Conservation (phyloP, 345 rosid species). For the Lumnitzera racemosa region DNA sequence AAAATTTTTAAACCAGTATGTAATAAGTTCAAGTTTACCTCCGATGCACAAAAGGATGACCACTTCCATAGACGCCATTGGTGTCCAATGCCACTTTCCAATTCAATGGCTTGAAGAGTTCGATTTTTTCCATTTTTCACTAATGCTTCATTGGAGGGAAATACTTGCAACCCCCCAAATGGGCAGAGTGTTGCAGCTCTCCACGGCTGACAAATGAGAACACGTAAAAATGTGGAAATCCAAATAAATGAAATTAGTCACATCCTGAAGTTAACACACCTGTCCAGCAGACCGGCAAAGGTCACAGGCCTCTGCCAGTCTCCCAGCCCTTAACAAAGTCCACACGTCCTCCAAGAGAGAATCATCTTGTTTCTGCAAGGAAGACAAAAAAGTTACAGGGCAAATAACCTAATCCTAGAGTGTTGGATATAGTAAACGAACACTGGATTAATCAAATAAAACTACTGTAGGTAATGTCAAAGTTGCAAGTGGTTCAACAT, state of each 20-base stretch:
- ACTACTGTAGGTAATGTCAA: too few relatives aligned
- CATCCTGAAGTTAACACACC: constrained; percentile 32
- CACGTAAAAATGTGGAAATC: constrained; percentile 6
- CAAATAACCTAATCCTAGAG: too few relatives aligned
- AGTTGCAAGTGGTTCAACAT: too few relatives aligned
- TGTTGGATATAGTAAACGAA: too few relatives aligned
- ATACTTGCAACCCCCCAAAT: constrained; percentile 73
- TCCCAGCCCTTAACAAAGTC: constrained; percentile 92
- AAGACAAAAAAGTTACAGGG: not conserved
- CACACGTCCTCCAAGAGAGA: constrained; percentile 94
- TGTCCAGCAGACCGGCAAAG: constrained; percentile 97
- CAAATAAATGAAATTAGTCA: not conserved
- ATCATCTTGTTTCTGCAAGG: constrained; percentile 83
- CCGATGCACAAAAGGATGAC: constrained; percentile 93
- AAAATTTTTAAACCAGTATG: too few relatives aligned
- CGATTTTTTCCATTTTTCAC: constrained; percentile 72
- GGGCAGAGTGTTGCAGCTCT: constrained; percentile 89
- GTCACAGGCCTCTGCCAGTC: constrained; percentile 83
- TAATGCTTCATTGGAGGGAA: constrained; percentile 81
- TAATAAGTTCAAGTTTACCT: constrained; percentile 34
- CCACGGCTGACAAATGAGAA: constrained; percentile 62
- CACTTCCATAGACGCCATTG: constrained; percentile 94
- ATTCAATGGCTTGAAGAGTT: constrained; percentile 82
- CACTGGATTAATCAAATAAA: too few relatives aligned
- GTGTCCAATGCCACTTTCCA: constrained; percentile 85